Evolutionary conservation across 1,139 yeast genomes (phyloP).

Genomic region (Yamadazyma membranifaciens): DNA sequence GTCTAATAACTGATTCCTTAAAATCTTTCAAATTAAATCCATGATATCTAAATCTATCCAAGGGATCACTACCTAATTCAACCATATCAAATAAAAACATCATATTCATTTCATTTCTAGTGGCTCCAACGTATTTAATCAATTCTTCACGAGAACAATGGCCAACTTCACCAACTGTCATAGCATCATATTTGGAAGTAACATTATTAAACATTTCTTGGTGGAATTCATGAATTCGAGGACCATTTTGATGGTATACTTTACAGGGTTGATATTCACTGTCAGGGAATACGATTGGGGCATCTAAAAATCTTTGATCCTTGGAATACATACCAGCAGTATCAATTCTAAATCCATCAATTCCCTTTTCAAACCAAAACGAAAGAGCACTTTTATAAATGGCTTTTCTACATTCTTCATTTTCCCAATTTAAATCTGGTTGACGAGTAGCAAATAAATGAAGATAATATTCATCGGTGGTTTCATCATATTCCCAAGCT

Average conservation of each 20-base stretch:
- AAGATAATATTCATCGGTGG: conserved; percentile 53
- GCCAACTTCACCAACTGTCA: conserved; percentile 62
- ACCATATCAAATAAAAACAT: conserved; percentile 51
- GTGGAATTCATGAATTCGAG: conserved; percentile 58
- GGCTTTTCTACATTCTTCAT: conserved; percentile 49
- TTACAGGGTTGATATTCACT: conserved; percentile 42
- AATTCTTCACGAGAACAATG: conserved; percentile 42
- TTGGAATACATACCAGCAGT: conserved; percentile 56
- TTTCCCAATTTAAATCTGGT: conserved; percentile 65
- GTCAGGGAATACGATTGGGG: conserved; percentile 46
- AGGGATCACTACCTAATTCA: conserved; percentile 38
- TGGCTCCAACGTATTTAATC: conserved; percentile 48
- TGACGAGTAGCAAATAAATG: conserved; percentile 53
- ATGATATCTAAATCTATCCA: conserved; percentile 35
- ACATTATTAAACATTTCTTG: conserved; percentile 49
- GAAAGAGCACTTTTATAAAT: conserved; percentile 49
- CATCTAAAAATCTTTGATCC: conserved; percentile 47
- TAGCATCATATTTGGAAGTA: conserved; percentile 49
- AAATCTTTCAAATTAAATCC: conserved; percentile 43
- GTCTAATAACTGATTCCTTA: conserved; percentile 35
- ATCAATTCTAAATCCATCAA: conserved; percentile 62
- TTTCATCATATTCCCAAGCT: conserved; percentile 58
- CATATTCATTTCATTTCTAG: conserved; percentile 51
- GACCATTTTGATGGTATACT: conserved; percentile 42
- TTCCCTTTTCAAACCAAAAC: conserved; percentile 58